phyloP scores from a whole-genome alignment of 1,284 basidiomycete species.

The Ceratobasidium sp. region DNA sequence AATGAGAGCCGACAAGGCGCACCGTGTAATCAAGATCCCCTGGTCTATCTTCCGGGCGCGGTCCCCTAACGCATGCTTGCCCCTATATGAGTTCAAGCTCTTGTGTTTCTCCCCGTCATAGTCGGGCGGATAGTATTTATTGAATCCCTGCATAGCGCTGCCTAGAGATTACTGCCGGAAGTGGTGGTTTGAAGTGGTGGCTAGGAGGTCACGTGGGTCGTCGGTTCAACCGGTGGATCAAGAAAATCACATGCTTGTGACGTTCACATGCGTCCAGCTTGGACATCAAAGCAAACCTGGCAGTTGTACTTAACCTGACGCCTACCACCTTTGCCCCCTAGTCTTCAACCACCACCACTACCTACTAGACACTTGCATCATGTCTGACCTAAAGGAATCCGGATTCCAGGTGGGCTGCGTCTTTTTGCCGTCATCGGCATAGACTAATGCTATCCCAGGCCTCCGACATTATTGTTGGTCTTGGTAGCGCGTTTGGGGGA shows the following conservation, averaged over 20 bases:
- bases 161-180: not conserved
- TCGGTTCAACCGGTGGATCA: slow-evolving; percentile 9
- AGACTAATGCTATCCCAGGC: slow-evolving; percentile 62
- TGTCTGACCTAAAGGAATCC: slow-evolving; percentile 58
- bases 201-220: slow-evolving; percentile 13
- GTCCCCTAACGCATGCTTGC: slow-evolving; percentile 94
- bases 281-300: not conserved
- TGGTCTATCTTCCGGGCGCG: slow-evolving; percentile 93
- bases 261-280: slow-evolving; percentile 39
- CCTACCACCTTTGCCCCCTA: not conserved
- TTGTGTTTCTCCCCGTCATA: slow-evolving; percentile 78
- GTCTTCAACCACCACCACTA: not conserved
- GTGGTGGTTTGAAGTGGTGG: not conserved
- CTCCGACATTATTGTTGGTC: slow-evolving; percentile 75
- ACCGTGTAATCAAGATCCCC: slow-evolving; percentile 90
- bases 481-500: slow-evolving; percentile 73
- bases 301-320: not conserved
- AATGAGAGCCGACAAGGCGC: slow-evolving; percentile 47
- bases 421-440: slow-evolving; percentile 10
- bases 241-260: slow-evolving; percentile 28
- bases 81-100: slow-evolving; percentile 61
- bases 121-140: slow-evolving; percentile 95
- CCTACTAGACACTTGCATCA: slow-evolving; percentile 43
- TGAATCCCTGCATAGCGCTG: slow-evolving; percentile 70
- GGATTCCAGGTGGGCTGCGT: slow-evolving; percentile 59